These are phyloP conservation scores for Allomyces macrogynus DNA, from an alignment of 192 early-diverging fungal species.

Conservation along the genomic window DNA sequence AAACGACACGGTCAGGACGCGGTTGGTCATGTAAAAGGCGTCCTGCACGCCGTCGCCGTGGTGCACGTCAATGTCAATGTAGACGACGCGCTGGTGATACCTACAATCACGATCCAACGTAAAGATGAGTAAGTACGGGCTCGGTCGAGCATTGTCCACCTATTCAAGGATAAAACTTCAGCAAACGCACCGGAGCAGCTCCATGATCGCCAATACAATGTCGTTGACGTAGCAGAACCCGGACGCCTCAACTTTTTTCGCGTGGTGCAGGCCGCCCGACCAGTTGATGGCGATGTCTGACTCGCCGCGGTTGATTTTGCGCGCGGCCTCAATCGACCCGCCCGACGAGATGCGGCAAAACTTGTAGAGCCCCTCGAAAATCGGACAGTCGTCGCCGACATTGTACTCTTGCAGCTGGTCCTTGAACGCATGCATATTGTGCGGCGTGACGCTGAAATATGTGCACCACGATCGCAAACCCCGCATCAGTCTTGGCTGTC, in stretches of 20 bases:
- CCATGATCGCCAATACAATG: constrained; percentile 65
- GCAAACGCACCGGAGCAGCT: constrained; percentile 28
- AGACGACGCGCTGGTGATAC: constrained; percentile 76
- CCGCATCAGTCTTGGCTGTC: not conserved
- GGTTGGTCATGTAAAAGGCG: constrained; percentile 77
- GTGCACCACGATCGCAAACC: no score
- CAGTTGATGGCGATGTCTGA: constrained; percentile 64
- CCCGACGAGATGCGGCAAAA: constrained; percentile 85
- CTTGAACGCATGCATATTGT: constrained; percentile 27
- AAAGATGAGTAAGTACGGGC: not conserved
- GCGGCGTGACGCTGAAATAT: constrained; percentile 31
- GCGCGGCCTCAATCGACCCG: constrained; percentile 60
- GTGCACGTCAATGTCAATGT: constrained; percentile 83
- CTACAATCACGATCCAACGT: constrained; percentile 5
- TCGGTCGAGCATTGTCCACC: not conserved
- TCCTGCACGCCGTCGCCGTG: constrained; percentile 91
- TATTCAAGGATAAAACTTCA: not conserved
- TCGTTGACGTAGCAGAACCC: constrained; percentile 95
- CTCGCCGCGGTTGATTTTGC: constrained; percentile 31
- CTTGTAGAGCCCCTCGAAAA: constrained; percentile 92
- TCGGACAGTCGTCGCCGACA: constrained; percentile 93
- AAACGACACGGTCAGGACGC: constrained; percentile 90
- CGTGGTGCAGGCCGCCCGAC: constrained; percentile 75
- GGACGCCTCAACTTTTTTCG: constrained; percentile 63
- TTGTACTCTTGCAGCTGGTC: constrained; percentile 56